phyloP scores from a whole-genome alignment of 2,329 filamentous ascomycete species.

The Calycina marina region DNA sequence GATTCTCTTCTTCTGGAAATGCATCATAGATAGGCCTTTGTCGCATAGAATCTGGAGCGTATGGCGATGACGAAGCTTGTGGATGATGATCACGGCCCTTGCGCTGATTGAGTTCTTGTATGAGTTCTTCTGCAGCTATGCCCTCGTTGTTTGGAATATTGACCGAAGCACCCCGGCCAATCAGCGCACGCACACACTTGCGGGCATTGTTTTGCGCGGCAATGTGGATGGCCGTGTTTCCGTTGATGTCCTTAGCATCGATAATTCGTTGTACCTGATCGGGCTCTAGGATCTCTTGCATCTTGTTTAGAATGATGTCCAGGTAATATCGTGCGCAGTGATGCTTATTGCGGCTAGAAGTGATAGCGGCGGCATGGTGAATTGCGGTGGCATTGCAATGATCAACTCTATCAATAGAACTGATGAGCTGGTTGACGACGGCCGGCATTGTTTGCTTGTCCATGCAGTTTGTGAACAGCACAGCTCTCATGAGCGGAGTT shows the following conservation, averaged over 20 bases:
- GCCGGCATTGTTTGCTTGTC: slow-evolving; percentile 83
- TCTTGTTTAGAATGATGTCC: slow-evolving; percentile 76
- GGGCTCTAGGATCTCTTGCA: slow-evolving; percentile 63
- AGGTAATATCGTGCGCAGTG: slow-evolving; percentile 87
- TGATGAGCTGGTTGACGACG: slow-evolving; percentile 69
- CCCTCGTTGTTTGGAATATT: slow-evolving; percentile 73
- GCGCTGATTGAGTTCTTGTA: slow-evolving; percentile 58
- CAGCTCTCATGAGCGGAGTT: slow-evolving; percentile 85
- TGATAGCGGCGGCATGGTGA: slow-evolving; percentile 85
- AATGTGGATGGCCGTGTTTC: slow-evolving; percentile 70
- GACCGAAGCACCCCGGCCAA: slow-evolving; percentile 67
- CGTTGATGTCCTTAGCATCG: slow-evolving; percentile 69
- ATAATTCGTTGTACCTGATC: slow-evolving; percentile 65
- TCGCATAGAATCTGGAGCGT: slow-evolving; percentile 42
- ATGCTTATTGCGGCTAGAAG: slow-evolving; percentile 69
- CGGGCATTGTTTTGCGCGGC: slow-evolving; percentile 72
- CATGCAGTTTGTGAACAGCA: slow-evolving; percentile 93
- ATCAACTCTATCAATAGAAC: slow-evolving; percentile 69
- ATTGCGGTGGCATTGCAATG: slow-evolving; percentile 76
- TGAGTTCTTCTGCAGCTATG: slow-evolving; percentile 71
- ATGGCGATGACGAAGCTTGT: slow-evolving; percentile 58
- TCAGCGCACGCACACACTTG: slow-evolving; percentile 71
- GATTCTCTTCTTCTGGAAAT: slow-evolving; percentile 4
- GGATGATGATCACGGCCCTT: slow-evolving; percentile 44
- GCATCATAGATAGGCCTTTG: slow-evolving; percentile 37